phyloP scores from a whole-genome alignment of 1,284 basidiomycete genomes.

The Tilletia caries region DNA sequence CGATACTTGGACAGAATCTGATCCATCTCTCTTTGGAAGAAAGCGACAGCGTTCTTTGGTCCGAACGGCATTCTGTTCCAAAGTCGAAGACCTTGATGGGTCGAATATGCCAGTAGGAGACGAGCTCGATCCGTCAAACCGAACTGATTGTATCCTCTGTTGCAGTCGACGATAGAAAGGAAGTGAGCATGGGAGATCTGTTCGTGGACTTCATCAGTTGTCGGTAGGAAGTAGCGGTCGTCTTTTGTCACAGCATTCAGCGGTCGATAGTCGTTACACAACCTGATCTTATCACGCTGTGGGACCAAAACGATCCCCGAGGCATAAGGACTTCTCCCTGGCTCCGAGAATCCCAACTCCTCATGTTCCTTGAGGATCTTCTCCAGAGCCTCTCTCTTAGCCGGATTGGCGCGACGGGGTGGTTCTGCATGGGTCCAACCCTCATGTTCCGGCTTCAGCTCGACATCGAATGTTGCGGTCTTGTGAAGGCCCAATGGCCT shows the following conservation, averaged over 20 bases:
- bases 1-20: not conserved
- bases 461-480: too few relatives aligned
- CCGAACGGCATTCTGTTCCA: constrained; percentile 11
- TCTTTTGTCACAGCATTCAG: constrained; percentile 53
- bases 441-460: too few relatives aligned
- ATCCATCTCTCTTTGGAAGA: constrained; percentile 12
- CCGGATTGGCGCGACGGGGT: constrained; percentile 47
- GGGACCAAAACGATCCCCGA: constrained; percentile 53
- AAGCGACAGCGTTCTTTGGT: not conserved
- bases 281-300: constrained; percentile 46
- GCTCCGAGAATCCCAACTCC: constrained; percentile 50
- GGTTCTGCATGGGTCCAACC: constrained; percentile 26
- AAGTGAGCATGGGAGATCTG: not conserved
- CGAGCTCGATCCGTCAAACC: not conserved
- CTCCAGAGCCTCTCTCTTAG: constrained; percentile 52
- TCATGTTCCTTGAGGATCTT: constrained; percentile 52
- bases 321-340: constrained; percentile 53
- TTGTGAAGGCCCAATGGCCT: too few relatives aligned
- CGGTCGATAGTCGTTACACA: constrained; percentile 54
- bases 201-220: not conserved
- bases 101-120: not conserved
- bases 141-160: not conserved
- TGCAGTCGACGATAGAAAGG: not conserved
- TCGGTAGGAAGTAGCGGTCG: constrained; percentile 52
- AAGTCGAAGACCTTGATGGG: not conserved